A percentile compares a stretch with the other conserved stretches of the same genome.
phyloP scores from a whole-genome alignment of 2,329 filamentous ascomycete species.

The Aaosphaeria pasadenensis region DNA sequence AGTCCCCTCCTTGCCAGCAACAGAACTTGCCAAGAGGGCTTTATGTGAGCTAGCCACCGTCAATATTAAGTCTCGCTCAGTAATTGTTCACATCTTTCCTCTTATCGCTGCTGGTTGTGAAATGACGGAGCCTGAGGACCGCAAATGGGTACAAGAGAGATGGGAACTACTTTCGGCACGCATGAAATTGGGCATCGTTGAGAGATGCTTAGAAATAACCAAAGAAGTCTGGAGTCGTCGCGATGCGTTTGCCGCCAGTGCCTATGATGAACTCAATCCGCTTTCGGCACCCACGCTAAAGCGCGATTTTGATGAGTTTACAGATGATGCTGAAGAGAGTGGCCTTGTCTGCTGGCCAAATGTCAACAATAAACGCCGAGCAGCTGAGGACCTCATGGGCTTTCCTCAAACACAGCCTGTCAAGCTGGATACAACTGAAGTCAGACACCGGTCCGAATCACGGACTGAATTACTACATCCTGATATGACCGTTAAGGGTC shows the following conservation, averaged over 20 bases:
- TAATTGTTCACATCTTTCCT: conserved; percentile 69
- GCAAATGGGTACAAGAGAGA: conserved; percentile 61
- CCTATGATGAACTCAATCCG: conserved; percentile 10
- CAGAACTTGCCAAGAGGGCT: conserved; percentile 60
- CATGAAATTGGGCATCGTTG: conserved; percentile 66
- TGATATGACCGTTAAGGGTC: conserved; percentile 63
- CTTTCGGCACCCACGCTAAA: conserved; percentile 14
- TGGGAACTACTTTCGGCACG: conserved; percentile 61
- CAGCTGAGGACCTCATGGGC: conserved; percentile 7
- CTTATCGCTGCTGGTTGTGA: conserved; percentile 67
- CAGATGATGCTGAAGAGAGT: conserved; percentile 13
- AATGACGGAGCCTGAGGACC: conserved; percentile 56
- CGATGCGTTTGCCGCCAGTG: conserved; percentile 49
- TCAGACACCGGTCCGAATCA: conserved; percentile 7
- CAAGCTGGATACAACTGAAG: conserved; percentile 28
- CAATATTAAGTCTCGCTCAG: conserved; percentile 58
- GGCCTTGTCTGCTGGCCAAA: conserved; percentile 21
- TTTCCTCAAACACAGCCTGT: conserved; percentile 10
- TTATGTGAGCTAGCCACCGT: conserved; percentile 62
- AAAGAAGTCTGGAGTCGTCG: conserved; percentile 65
- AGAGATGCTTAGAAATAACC: conserved; percentile 62
- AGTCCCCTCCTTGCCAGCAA: conserved; percentile 57
- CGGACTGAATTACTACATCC: conserved; percentile 47
- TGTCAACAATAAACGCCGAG: conserved; percentile 17
- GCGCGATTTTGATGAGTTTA: conserved; percentile 17